These are phyloP conservation scores for Mycena indigotica DNA, from an alignment of 768 basidiomycete genomes.

Conservation along the genomic window DNA sequence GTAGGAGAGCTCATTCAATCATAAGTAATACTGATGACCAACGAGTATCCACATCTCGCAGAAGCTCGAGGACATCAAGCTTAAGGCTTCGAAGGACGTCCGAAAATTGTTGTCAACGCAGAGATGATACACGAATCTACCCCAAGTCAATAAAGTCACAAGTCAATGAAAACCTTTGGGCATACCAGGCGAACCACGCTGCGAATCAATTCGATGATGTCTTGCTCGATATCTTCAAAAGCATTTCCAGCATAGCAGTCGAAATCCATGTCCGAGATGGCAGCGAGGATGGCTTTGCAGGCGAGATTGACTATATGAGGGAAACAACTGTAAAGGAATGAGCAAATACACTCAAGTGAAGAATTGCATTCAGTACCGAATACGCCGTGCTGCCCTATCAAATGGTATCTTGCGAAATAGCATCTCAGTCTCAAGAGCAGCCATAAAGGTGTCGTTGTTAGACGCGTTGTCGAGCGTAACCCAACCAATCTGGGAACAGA, in stretches of 20 bases:
- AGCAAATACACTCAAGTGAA: conserved; percentile 1
- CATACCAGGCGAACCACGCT: conserved; percentile 26
- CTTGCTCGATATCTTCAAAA: conserved; percentile 12
- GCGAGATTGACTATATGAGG: conserved; percentile 37
- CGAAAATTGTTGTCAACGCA: conserved; percentile 26
- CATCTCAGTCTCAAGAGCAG: conserved; percentile 25
- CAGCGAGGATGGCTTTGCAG: conserved; percentile 31
- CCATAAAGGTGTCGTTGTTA: conserved; percentile 37
- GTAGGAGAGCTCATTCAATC: not conserved
- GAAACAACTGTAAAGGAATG: conserved; percentile 29
- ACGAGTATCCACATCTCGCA: conserved; percentile 3
- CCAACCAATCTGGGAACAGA: conserved; percentile 20
- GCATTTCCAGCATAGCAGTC: conserved; percentile 2
- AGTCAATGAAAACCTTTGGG: conserved; percentile 6
- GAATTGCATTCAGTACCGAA: conserved; percentile 25
- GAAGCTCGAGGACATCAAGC: conserved; percentile 1
- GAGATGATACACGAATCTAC: conserved; percentile 28
- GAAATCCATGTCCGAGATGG: conserved; percentile 26
- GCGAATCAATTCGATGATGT: conserved; percentile 6
- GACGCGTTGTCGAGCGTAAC: conserved; percentile 36
- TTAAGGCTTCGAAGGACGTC: conserved; percentile 21
- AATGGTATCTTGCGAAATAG: conserved; percentile 25
- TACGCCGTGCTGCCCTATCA: conserved; percentile 21
- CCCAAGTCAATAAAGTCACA: too few species aligned
- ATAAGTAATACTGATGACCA: not conserved